These are phyloP conservation scores for Leucogyrophana mollusca DNA, from an alignment of 768 basidiomycete species.

Conservation along the genomic window DNA sequence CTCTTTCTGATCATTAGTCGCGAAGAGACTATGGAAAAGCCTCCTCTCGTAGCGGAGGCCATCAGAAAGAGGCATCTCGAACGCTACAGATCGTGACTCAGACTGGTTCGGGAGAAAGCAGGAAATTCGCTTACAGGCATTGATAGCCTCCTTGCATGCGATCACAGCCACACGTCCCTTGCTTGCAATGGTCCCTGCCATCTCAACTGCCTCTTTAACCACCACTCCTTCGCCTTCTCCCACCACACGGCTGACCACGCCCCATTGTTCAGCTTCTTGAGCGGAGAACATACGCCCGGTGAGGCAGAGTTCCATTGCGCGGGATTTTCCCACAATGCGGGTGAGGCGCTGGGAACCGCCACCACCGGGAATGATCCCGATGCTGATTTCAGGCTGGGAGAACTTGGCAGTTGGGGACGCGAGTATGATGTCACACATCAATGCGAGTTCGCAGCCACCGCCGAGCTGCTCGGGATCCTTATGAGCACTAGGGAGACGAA, in stretches of 20 bases:
- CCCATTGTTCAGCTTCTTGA: constrained; percentile 82
- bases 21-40: constrained; percentile 89
- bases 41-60: constrained; percentile 87
- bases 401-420: constrained; percentile 89
- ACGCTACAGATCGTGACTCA: constrained; percentile 43
- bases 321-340: constrained; percentile 83
- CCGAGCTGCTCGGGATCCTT: constrained; percentile 67
- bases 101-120: neutral
- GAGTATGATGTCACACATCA: constrained; percentile 95
- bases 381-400: constrained; percentile 94
- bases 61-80: constrained; percentile 76
- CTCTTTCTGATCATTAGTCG: constrained; percentile 94
- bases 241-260: constrained; percentile 82
- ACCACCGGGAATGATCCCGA: constrained; percentile 92
- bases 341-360: constrained; percentile 93
- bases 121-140: constrained; percentile 55
- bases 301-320: constrained; percentile 91
- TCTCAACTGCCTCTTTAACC: constrained; percentile 80
- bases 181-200: constrained; percentile 76
- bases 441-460: constrained; percentile 94
- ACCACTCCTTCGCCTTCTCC: constrained; percentile 74
- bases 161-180: constrained; percentile 83
- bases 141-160: constrained; percentile 92
- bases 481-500: too few species aligned
- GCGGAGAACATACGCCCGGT: constrained; percentile 85